phyloP scores from a whole-genome alignment of 176 grass and related monocot species.

The Dendrocalamus sinicus region DNA sequence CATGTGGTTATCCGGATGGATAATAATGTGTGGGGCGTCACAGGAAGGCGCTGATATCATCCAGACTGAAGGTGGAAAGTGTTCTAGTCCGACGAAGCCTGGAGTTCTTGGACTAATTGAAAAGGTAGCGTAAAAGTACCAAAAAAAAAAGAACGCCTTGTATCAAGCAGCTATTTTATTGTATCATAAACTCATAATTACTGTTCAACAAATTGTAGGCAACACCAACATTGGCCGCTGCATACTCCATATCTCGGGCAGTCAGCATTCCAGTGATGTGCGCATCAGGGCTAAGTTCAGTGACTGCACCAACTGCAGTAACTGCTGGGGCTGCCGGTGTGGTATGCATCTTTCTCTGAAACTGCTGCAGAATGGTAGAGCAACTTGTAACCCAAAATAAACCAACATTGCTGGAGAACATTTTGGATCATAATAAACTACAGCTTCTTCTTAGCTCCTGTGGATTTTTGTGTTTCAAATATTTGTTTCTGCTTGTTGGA shows the following conservation, averaged over 20 bases:
- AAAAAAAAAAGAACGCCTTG: not conserved
- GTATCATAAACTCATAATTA: not conserved
- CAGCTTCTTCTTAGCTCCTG: not conserved
- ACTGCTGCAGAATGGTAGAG: not conserved
- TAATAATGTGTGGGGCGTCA: too few relatives aligned
- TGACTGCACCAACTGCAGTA: constrained; percentile 89
- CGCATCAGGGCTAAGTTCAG: constrained; percentile 85
- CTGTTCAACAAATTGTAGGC: constrained; percentile 54
- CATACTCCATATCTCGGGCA: constrained; percentile 83
- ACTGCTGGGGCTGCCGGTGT: constrained; percentile 87
- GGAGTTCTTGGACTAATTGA: constrained; percentile 90
- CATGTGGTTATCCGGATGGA: too few relatives aligned
- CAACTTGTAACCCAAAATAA: not conserved
- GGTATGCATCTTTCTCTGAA: constrained; percentile 53
- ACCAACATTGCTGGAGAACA: not conserved
- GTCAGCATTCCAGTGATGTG: constrained; percentile 94
- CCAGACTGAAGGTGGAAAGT: constrained; percentile 93
- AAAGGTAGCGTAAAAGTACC: constrained; percentile 55
- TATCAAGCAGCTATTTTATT: not conserved
- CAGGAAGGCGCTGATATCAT: constrained; percentile 92
- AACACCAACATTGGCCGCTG: constrained; percentile 85
- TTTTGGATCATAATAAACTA: not conserved
- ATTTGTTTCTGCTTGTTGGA: not conserved
- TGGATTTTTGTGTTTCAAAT: not conserved
- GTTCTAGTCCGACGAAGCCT: constrained; percentile 71